Evolutionary conservation across 805 yeast species (phyloP), one percentile per base, ranked within the genome.

Genomic region (Yarrowia keelungensis): DNA sequence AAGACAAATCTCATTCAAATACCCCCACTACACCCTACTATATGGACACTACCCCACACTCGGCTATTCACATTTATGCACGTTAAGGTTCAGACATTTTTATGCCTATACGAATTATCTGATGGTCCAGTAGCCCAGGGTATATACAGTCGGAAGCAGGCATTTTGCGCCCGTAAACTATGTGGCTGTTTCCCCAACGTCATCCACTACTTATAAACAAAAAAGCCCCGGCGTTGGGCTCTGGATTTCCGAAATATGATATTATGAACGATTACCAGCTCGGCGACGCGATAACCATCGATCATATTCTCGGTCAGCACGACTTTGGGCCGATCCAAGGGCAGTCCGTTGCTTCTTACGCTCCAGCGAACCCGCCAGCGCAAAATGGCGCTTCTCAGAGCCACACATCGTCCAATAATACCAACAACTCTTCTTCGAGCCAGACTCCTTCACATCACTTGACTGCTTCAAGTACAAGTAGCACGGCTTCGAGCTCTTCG

Each of bases 231-330:
- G 22, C 16, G 11, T 7, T 1, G 2, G 11, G 58, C 43, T 38
- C 43, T 16, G 43, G 16, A 7, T 51, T 16, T 51, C 42, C 26
- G n/a, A 19, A 39, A 39, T 11, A 53, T 53, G 59, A 9, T 2
- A 38, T 14, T n/a, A 53, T 53, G 59, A 53, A 53, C 59, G 59
- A 53, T 4, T 53, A 53, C 26, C 59, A 53, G 59, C 59, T 53
- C n/a, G 59, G 59, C 43, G 59, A 53, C n/a, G n/a, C 59, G 8
- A 53, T 53, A 4, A 38, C 59, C 45, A 38, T 53, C 26, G 59
- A 53, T 9, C 45, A 39, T 14, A 19, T 53, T 38, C 35, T 53
- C 3, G 43, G 45, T 22, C 59, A 53, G 45, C 59, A 53, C 45
- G 59, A 53, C 35, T 53, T 53, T 36, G 56, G 56, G 56, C 42